Base-by-base conservation (phyloP, 371 early-diverging fungal genomes). In the Encephalitozoon hellem region DNA sequence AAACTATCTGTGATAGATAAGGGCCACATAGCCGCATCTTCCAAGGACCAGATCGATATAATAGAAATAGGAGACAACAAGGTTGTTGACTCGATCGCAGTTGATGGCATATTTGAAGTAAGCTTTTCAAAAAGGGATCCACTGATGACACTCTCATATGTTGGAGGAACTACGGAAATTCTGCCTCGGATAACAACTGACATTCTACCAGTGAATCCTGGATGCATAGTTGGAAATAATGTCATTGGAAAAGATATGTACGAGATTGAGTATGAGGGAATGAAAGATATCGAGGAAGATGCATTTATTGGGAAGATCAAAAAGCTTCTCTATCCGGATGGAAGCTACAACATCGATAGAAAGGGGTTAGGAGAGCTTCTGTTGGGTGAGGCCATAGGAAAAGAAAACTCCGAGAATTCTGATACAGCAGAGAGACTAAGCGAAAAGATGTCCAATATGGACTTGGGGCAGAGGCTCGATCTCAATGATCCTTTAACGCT, bases 81-180 rank as follows among this genome's bases (percentile, higher is more conserved):
- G 9, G 34, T 51, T 25, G 65, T 26, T 23, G 68, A 52, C n/a
- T 23, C 28, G 9, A 41, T 54, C n/a, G 15, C 34, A 3, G 49
- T 65, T 3, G 55, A 59, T 52, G 64, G 53, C 0, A 25, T 54
- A 12, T 64, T 63, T 43, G 77, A 74, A 11, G 26, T 43, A 23
- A 51, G 55, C 39, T 55, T 80, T 38, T 72, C 72, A n/a, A 45
- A 53, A 34, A 74, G 49, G 32, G 73, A 80, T 59, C 69, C 71
- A 5, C 4, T 73, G 30, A 65, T 41, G 38, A 34, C 53, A 18
- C 30, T 65, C 8, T 55, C 64, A 21, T 69, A 72, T 38, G 51
- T 25, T 4, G 43, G 41, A 34, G 80, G 80, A 23, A 55, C 67
- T 28, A 80, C 80, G 11, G 74, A 76, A 39, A 41, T 80, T 26